These are phyloP conservation scores for Kodamaea sp. DNA, from an alignment of 1,139 yeast species.

Conservation along the genomic window DNA sequence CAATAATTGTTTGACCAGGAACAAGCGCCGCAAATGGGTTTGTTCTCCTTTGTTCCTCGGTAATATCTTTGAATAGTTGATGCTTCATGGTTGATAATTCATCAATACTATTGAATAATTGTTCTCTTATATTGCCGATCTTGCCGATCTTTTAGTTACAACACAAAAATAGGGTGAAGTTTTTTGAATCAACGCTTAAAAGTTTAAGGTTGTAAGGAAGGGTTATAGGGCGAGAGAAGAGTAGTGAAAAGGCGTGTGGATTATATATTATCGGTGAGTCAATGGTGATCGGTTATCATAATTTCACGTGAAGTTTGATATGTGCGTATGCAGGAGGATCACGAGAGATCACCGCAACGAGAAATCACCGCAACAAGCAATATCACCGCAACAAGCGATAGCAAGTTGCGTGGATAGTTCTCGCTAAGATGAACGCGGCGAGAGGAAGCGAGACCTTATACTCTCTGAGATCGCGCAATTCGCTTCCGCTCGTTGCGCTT, in stretches of 20 bases:
- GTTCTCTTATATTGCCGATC: neutral
- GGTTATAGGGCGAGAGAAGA: no score
- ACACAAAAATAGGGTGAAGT: neutral
- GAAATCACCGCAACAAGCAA: neutral
- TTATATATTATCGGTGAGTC: no score
- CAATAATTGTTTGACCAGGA: constrained; percentile 74
- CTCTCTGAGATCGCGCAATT: no score
- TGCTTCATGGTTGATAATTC: constrained; percentile 9
- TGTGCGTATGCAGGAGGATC: neutral
- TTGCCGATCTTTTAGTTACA: neutral
- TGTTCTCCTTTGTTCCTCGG: constrained; percentile 41
- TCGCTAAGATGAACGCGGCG: no score
- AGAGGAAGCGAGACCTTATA: no score
- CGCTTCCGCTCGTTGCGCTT: no score
- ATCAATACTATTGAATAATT: neutral
- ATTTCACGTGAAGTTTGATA: neutral
- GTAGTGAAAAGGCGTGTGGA: no score
- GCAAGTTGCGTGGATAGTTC: no score
- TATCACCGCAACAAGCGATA: neutral
- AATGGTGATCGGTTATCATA: neutral
- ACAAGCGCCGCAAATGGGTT: constrained; percentile 77
- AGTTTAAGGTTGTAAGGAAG: no score
- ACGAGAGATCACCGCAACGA: no score
- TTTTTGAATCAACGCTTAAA: no score
- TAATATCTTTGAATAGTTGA: constrained; percentile 32